Evolutionary conservation across 2,329 filamentous ascomycete species (phyloP).

Genomic region (Colletotrichum endophyticum): DNA sequence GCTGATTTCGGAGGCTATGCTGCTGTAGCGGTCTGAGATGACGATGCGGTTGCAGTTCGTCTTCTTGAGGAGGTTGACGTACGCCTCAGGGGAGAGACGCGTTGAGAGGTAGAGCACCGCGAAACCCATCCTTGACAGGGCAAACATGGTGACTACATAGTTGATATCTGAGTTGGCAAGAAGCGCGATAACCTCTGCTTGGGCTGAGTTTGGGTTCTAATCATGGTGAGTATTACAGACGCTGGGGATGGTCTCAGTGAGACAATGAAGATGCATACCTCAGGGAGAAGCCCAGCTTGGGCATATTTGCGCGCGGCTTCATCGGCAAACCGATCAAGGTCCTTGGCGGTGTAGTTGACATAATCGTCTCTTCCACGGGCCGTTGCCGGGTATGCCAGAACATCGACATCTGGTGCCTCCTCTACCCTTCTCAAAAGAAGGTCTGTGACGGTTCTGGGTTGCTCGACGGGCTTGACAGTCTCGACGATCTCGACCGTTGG

Average conservation of each 20-base stretch:
- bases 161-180: conserved; percentile 55
- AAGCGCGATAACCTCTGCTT: conserved; percentile 46
- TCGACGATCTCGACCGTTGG: conserved; percentile 4
- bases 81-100: conserved; percentile 55
- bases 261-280: neutral
- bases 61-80: conserved; percentile 49
- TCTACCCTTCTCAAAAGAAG: neutral
- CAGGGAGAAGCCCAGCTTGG: conserved; percentile 7
- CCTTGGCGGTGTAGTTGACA: conserved; percentile 26
- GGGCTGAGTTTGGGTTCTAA: conserved; percentile 18
- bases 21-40: conserved; percentile 10
- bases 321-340: conserved; percentile 27
- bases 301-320: conserved; percentile 22
- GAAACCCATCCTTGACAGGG: conserved; percentile 57
- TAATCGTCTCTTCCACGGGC: conserved; percentile 24
- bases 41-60: conserved; percentile 37
- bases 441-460: neutral
- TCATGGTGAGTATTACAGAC: neutral
- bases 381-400: conserved; percentile 26
- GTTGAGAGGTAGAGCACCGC: conserved; percentile 59
- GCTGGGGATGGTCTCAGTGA: neutral
- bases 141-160: conserved; percentile 56
- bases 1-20: conserved; percentile 21
- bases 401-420: conserved; percentile 8
- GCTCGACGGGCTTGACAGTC: conserved; percentile 6